phyloP scores from a whole-genome alignment of 441 rosid genomes.

The Macaranga tanarius region DNA sequence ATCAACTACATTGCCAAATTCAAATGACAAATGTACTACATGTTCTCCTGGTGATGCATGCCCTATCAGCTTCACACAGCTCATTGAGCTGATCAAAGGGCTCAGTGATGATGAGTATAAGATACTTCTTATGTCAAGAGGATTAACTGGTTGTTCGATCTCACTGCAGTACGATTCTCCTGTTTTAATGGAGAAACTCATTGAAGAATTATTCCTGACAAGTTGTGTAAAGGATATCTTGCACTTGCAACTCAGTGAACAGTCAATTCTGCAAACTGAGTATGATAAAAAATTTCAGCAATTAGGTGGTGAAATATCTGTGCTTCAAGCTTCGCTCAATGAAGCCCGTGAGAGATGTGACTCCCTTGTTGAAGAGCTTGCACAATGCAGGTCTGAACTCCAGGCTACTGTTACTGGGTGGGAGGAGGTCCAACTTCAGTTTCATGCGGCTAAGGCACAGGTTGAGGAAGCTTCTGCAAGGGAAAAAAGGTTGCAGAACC shows the following conservation, averaged over 20 bases:
- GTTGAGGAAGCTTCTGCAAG: slow-evolving; percentile 53
- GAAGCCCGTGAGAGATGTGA: slow-evolving; percentile 43
- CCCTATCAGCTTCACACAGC: slow-evolving; percentile 48
- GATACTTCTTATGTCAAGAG: slow-evolving; percentile 55
- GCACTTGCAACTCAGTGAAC: slow-evolving; percentile 68
- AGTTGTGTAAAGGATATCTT: slow-evolving; percentile 58
- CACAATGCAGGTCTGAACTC: slow-evolving; percentile 66
- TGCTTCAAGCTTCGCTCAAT: slow-evolving; percentile 47
- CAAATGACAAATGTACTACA: slow-evolving; percentile 30
- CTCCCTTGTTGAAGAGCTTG: slow-evolving; percentile 64
- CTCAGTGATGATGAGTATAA: slow-evolving; percentile 67
- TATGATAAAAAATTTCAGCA: slow-evolving; percentile 46
- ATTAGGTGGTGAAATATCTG: slow-evolving; percentile 52
- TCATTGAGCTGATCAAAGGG: slow-evolving; percentile 49
- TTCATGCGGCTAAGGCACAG: slow-evolving; percentile 49
- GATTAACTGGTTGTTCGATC: slow-evolving; percentile 26
- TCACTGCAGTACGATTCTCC: slow-evolving; percentile 21
- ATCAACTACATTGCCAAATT: slow-evolving; percentile 29
- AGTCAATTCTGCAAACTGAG: slow-evolving; percentile 49
- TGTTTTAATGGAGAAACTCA: slow-evolving; percentile 52
- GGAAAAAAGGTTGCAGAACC: slow-evolving; percentile 58
- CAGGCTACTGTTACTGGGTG: slow-evolving; percentile 43
- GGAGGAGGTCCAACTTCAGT: slow-evolving; percentile 57
- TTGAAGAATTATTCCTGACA: slow-evolving; percentile 67
- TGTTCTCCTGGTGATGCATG: slow-evolving; percentile 39